phyloP scores from a whole-genome alignment of 352 stramenopile species.

The Phytophthora pisi region DNA sequence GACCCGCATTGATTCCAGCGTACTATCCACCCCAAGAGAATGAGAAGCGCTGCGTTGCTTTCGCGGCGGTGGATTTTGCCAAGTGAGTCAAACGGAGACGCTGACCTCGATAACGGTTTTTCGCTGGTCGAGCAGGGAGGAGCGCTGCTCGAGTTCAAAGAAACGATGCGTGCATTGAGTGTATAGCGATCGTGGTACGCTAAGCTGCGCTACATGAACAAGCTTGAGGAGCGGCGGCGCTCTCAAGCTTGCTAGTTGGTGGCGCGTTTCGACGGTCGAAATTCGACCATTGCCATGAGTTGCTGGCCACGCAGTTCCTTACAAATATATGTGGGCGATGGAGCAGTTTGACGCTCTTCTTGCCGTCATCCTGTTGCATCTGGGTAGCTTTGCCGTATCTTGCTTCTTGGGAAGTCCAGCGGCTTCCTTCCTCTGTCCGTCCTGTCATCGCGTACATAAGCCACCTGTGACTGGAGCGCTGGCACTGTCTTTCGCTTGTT shows the following conservation, averaged over 20 bases:
- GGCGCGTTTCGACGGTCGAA: background rate
- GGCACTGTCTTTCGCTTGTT: slow-evolving; percentile 14
- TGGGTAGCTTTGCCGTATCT: background rate
- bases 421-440: background rate
- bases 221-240: background rate
- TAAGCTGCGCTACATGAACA: background rate
- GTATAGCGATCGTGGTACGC: background rate
- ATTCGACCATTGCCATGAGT: background rate
- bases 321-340: background rate
- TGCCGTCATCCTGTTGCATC: background rate
- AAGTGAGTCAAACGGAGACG: background rate
- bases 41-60: background rate
- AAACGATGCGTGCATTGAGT: slow-evolving; percentile 16
- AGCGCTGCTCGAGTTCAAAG: slow-evolving; percentile 10
- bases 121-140: slow-evolving; percentile 12
- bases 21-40: background rate
- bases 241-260: background rate
- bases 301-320: background rate
- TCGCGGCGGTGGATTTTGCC: slow-evolving; percentile 7
- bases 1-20: background rate
- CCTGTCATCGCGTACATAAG: slow-evolving; percentile 6
- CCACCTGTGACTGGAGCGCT: background rate
- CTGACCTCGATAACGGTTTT: slow-evolving; percentile 11
- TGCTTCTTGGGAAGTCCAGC: background rate
- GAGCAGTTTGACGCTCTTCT: background rate